These are phyloP conservation scores for Tetrapisispora iriomotensis DNA, from an alignment of 805 yeast species.

Conservation along the genomic window DNA sequence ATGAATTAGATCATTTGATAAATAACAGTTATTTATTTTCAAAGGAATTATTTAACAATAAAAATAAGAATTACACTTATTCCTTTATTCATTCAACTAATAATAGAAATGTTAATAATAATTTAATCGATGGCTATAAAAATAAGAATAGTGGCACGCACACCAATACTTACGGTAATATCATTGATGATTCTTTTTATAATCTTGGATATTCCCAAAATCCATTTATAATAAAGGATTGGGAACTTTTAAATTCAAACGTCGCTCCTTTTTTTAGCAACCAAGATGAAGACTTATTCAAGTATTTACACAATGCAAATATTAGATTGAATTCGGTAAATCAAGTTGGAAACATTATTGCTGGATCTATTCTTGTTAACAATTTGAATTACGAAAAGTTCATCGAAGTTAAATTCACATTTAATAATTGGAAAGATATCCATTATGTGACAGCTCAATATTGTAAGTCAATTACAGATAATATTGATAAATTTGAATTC, in stretches of 20 bases:
- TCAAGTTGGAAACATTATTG: constrained; percentile 8
- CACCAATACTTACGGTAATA: background rate
- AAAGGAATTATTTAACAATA: background rate
- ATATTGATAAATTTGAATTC: constrained; percentile 26
- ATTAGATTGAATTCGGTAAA: constrained; percentile 13
- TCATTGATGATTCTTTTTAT: too few species aligned
- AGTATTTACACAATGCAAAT: constrained; percentile 6
- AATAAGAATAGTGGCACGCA: background rate
- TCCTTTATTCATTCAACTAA: too few species aligned
- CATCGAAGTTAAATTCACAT: constrained; percentile 27
- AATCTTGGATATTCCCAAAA: too few species aligned
- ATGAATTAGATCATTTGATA: constrained; percentile 2
- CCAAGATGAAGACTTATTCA: background rate
- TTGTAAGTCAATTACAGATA: constrained; percentile 18
- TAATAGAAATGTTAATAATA: too few species aligned
- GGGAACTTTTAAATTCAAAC: constrained; percentile 1
- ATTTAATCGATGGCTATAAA: too few species aligned
- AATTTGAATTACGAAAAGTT: constrained; percentile 28
- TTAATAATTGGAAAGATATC: constrained; percentile 27
- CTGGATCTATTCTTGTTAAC: constrained; percentile 23
- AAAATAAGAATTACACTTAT: constrained; percentile 1
- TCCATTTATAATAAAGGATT: background rate
- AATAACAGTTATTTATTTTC: constrained; percentile 1
- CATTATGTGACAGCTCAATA: constrained; percentile 23
- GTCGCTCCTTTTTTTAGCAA: background rate